phyloP scores from a whole-genome alignment of 2,329 filamentous ascomycete species.

The Microdochium paspali region DNA sequence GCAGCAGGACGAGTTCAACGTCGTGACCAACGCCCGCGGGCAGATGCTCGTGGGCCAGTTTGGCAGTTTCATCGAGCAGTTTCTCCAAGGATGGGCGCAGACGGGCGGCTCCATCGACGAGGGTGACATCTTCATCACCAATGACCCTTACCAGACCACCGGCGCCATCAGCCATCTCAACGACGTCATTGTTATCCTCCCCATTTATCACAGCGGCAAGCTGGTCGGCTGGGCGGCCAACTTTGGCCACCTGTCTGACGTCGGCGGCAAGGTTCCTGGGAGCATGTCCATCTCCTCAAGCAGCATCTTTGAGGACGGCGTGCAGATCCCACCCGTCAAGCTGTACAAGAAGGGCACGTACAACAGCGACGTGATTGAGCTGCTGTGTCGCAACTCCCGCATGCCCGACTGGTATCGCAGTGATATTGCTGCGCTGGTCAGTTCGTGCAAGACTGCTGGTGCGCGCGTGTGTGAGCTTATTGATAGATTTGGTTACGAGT shows the following conservation, averaged over 20 bases:
- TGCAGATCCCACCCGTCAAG: slow-evolving; percentile 38
- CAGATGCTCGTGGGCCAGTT: slow-evolving; percentile 43
- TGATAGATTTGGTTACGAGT: slow-evolving; percentile 29
- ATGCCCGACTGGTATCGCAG: slow-evolving; percentile 37
- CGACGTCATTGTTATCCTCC: slow-evolving; percentile 37
- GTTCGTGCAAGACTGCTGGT: slow-evolving; percentile 33
- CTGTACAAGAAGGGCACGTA: slow-evolving; percentile 31
- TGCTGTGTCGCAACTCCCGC: slow-evolving; percentile 37
- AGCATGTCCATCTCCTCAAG: slow-evolving; percentile 38
- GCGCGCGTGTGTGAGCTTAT: slow-evolving; percentile 33
- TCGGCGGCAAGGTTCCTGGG: slow-evolving; percentile 35
- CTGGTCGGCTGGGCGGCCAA: slow-evolving; percentile 39
- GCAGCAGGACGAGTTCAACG: slow-evolving; percentile 42
- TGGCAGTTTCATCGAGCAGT: slow-evolving; percentile 37
- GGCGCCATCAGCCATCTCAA: slow-evolving; percentile 40
- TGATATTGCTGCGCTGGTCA: slow-evolving; percentile 34
- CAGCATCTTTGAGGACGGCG: slow-evolving; percentile 37
- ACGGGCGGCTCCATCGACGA: slow-evolving; percentile 30
- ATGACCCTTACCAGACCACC: slow-evolving; percentile 37
- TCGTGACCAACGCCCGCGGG: slow-evolving; percentile 36
- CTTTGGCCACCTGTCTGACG: slow-evolving; percentile 37
- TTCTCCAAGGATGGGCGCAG: slow-evolving; percentile 31
- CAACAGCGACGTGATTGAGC: slow-evolving; percentile 30
- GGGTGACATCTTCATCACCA: slow-evolving; percentile 39
- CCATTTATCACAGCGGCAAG: slow-evolving; percentile 31